phyloP scores from a whole-genome alignment of 257 asterid species.

The Capsicum pubescens region DNA sequence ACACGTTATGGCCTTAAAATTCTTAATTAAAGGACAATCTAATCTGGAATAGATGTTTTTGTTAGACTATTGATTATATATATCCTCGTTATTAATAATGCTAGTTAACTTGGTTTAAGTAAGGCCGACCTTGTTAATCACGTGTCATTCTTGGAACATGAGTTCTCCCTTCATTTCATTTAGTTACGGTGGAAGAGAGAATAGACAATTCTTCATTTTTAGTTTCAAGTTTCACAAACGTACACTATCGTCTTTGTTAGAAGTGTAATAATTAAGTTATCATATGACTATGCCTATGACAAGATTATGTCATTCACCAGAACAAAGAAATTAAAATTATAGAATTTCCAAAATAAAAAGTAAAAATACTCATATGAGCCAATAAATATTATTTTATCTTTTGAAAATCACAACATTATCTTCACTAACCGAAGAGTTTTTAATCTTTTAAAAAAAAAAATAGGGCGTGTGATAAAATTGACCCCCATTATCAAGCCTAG shows the following conservation, averaged over 20 bases:
- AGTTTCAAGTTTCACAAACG: too few relatives aligned
- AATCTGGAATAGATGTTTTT: background rate
- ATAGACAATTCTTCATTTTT: background rate
- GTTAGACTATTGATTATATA: background rate
- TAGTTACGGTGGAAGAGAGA: background rate
- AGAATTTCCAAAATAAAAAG: too few relatives aligned
- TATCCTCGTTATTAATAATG: background rate
- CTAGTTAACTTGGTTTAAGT: background rate
- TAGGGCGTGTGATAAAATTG: background rate
- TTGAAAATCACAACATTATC: background rate
- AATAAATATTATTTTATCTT: too few relatives aligned
- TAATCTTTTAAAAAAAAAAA: too few relatives aligned
- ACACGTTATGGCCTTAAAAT: background rate
- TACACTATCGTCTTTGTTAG: background rate
- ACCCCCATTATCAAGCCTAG: too few relatives aligned
- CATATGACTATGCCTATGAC: background rate
- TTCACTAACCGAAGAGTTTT: background rate
- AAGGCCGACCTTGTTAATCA: background rate
- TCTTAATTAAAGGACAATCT: background rate
- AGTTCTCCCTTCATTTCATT: background rate
- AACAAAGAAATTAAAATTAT: too few relatives aligned
- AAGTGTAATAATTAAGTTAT: background rate
- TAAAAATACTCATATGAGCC: background rate
- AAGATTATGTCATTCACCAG: background rate
- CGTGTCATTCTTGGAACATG: background rate